A percentile compares a stretch with the other conserved stretches of the same genome.
phyloP scores from a whole-genome alignment of 495 filamentous ascomycete genomes.

The Durotheca rogersii region DNA sequence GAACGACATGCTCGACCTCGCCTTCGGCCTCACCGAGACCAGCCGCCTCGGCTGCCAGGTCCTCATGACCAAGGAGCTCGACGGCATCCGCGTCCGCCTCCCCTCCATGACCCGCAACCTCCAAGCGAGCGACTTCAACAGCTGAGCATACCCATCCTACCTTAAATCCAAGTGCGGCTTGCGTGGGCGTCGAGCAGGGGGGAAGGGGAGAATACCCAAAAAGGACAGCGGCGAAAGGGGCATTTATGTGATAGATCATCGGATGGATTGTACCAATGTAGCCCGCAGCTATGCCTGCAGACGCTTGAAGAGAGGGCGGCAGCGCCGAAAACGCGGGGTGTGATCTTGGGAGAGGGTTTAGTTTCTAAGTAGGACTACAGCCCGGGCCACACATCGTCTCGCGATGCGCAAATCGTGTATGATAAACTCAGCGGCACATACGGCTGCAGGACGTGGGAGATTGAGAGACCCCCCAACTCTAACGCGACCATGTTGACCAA shows the following conservation, averaged over 20 bases:
- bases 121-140: constrained; percentile 87
- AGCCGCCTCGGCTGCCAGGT: constrained; percentile 96
- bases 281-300: too few species aligned
- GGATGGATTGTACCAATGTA: constrained; percentile 16
- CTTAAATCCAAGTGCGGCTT: too few species aligned
- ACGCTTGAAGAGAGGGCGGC: too few species aligned
- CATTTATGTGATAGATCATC: constrained; percentile 7
- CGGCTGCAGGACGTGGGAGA: constrained; percentile 15
- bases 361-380: too few species aligned
- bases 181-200: too few species aligned
- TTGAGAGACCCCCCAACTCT: constrained; percentile 26
- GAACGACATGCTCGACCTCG: constrained; percentile 98
- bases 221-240: constrained; percentile 33
- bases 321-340: too few species aligned
- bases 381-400: not conserved
- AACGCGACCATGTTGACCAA: constrained; percentile 30
- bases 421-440: constrained; percentile 15
- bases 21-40: constrained; percentile 94
- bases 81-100: constrained; percentile 79
- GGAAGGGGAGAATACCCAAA: too few species aligned
- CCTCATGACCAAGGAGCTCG: constrained; percentile 82
- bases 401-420: constrained; percentile 14
- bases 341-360: too few species aligned
- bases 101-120: constrained; percentile 94
- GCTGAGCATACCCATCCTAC: constrained; percentile 37